Conservation (phyloP, 1,139 yeast species). For the Kodamaea fungicola region DNA sequence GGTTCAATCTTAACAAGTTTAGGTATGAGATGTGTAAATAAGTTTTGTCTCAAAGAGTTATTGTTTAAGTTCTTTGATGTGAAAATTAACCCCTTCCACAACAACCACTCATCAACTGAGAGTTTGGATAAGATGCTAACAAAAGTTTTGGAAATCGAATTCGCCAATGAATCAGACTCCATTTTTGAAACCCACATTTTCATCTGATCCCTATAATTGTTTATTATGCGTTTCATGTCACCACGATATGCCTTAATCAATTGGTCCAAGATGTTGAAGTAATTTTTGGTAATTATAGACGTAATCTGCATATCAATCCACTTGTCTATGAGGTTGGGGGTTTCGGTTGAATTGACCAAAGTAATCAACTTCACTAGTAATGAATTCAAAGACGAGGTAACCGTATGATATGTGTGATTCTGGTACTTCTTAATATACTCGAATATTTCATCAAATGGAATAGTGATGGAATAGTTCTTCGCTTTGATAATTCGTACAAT, state of each 20-base stretch:
- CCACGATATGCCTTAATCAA: constrained; percentile 34
- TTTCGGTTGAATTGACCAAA: constrained; percentile 26
- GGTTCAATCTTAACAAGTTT: constrained; percentile 54
- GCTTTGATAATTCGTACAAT: constrained; percentile 49
- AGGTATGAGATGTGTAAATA: constrained; percentile 62
- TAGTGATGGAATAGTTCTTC: constrained; percentile 1
- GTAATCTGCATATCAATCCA: constrained; percentile 48
- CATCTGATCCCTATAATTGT: constrained; percentile 42
- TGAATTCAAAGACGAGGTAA: constrained; percentile 64
- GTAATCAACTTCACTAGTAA: constrained; percentile 51
- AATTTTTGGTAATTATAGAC: constrained; percentile 52
- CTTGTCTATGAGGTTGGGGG: not conserved
- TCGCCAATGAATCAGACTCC: constrained; percentile 60
- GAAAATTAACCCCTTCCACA: constrained; percentile 49
- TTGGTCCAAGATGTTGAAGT: constrained; percentile 56
- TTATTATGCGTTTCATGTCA: constrained; percentile 40
- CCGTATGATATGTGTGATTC: constrained; percentile 68
- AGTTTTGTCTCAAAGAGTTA: constrained; percentile 37
- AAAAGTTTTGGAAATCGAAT: constrained; percentile 63
- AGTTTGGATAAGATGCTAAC: constrained; percentile 35
- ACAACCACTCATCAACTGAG: constrained; percentile 41
- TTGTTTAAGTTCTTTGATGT: constrained; percentile 24
- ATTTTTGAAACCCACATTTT: constrained; percentile 45
- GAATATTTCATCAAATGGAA: constrained; percentile 24
- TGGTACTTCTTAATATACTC: constrained; percentile 62